Evolutionary conservation across 1,284 basidiomycete species (phyloP).

Genomic region (Fomitopsis palustris): DNA sequence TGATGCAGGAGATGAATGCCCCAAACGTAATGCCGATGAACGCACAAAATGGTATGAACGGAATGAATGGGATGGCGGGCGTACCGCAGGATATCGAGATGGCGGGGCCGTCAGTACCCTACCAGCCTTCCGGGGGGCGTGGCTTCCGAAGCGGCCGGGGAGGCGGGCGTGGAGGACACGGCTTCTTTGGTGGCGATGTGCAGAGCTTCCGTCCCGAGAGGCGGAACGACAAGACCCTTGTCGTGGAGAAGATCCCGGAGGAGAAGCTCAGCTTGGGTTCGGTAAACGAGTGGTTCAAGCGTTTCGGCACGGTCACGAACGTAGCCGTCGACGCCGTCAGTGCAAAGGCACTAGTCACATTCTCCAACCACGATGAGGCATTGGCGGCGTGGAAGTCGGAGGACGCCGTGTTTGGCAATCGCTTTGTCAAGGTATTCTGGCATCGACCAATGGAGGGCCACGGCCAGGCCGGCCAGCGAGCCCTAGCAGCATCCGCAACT

Average conservation of each 20-base stretch:
- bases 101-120: slow-evolving; percentile 9
- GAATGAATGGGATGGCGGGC: slow-evolving; percentile 5
- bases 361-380: slow-evolving; percentile 83
- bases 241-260: slow-evolving; percentile 92
- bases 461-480: slow-evolving; percentile 69
- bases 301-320: slow-evolving; percentile 91
- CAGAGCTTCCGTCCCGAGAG: slow-evolving; percentile 62
- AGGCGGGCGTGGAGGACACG: slow-evolving; percentile 39
- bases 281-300: slow-evolving; percentile 88
- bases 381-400: slow-evolving; percentile 89
- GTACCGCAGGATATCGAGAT: slow-evolving; percentile 18
- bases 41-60: slow-evolving; percentile 4
- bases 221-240: slow-evolving; percentile 80
- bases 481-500: slow-evolving; percentile 75
- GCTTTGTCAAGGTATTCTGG: slow-evolving; percentile 95
- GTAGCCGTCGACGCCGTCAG: slow-evolving; percentile 81
- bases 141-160: slow-evolving; percentile 32
- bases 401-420: slow-evolving; percentile 90
- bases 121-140: slow-evolving; percentile 12
- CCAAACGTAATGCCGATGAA: background rate
- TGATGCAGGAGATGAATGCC: background rate
- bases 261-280: slow-evolving; percentile 76
- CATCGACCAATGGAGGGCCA: slow-evolving; percentile 88
- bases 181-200: slow-evolving; percentile 58
- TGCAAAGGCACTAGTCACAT: slow-evolving; percentile 84